Evolutionary conservation across 2,329 filamentous ascomycete genomes (phyloP).

Genomic region (Phyllosticta ampelicida): DNA sequence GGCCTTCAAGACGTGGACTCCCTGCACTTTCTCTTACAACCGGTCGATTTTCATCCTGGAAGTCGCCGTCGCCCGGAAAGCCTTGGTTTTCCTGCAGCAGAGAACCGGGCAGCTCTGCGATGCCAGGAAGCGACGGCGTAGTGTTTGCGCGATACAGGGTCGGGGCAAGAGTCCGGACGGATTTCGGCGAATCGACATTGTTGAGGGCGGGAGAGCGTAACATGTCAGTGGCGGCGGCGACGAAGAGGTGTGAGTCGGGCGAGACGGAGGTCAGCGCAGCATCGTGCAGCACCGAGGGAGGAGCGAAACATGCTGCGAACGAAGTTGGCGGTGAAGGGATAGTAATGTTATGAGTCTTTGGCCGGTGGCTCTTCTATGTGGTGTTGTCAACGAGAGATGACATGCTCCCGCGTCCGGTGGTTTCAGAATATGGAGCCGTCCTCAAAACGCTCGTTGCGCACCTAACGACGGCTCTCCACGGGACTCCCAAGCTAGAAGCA

Average conservation of each 20-base stretch:
- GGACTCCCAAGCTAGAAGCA: background rate
- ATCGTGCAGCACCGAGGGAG: constrained; percentile 21
- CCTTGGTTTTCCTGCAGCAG: constrained; percentile 25
- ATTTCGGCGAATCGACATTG: constrained; percentile 21
- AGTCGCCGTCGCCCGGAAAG: constrained; percentile 10
- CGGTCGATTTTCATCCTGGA: background rate
- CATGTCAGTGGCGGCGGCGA: constrained; percentile 31
- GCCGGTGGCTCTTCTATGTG: constrained; percentile 6
- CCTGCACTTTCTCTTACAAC: background rate
- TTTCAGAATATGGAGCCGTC: background rate
- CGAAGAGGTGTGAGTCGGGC: constrained; percentile 27
- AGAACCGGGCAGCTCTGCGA: constrained; percentile 14
- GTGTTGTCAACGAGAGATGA: background rate
- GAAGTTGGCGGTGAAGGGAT: background rate
- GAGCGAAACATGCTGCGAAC: constrained; percentile 13
- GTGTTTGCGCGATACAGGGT: constrained; percentile 30
- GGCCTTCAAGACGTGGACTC: background rate
- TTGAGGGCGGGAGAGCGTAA: constrained; percentile 30
- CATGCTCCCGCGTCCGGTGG: background rate
- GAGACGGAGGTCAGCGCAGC: constrained; percentile 16
- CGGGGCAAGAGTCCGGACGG: background rate
- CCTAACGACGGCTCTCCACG: background rate
- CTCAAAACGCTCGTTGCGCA: background rate
- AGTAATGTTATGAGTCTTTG: constrained; percentile 1
- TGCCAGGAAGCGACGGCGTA: constrained; percentile 28